Percentiles rank a stretch among this genome's conserved stretches.
Conservation (phyloP, 352 stramenopile genomes). For the Pythium monospermum region DNA sequence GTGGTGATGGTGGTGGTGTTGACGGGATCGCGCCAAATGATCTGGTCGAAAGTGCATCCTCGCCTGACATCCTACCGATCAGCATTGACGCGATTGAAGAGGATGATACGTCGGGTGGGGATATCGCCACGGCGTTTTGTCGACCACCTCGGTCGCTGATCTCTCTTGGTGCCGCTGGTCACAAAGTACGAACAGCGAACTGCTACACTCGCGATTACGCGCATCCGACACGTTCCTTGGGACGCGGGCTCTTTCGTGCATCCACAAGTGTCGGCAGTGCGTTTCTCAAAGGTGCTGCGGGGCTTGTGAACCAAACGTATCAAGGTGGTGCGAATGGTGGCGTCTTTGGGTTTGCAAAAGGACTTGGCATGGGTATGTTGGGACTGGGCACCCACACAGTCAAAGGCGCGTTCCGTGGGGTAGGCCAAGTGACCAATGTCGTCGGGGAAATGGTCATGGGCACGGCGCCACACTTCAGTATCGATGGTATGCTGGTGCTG, state of each 20-base stretch:
- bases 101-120: conserved; percentile 20
- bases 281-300: conserved; percentile 77
- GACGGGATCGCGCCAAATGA: too few species aligned
- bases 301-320: conserved; percentile 84
- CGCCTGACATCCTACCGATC: too few species aligned
- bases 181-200: conserved; percentile 86
- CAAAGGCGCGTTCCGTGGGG: conserved; percentile 80
- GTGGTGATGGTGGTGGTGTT: too few species aligned
- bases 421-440: conserved; percentile 83
- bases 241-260: conserved; percentile 69
- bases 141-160: conserved; percentile 69
- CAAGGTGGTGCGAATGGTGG: conserved; percentile 77
- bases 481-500: conserved; percentile 73
- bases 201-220: conserved; percentile 81
- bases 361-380: conserved; percentile 82
- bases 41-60: too few species aligned
- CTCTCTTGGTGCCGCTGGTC: conserved; percentile 69
- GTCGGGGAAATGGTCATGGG: conserved; percentile 85
- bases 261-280: conserved; percentile 83
- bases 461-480: conserved; percentile 81
- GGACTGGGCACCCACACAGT: conserved; percentile 80
- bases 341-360: conserved; percentile 85
- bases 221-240: conserved; percentile 73
- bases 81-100: conserved; percentile 38
- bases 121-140: conserved; percentile 23